Percentiles rank a stretch among this genome's conserved stretches.
These are phyloP conservation scores for Gossypium schwendimanii DNA, from an alignment of 441 rosid genomes.

Conservation along the genomic window DNA sequence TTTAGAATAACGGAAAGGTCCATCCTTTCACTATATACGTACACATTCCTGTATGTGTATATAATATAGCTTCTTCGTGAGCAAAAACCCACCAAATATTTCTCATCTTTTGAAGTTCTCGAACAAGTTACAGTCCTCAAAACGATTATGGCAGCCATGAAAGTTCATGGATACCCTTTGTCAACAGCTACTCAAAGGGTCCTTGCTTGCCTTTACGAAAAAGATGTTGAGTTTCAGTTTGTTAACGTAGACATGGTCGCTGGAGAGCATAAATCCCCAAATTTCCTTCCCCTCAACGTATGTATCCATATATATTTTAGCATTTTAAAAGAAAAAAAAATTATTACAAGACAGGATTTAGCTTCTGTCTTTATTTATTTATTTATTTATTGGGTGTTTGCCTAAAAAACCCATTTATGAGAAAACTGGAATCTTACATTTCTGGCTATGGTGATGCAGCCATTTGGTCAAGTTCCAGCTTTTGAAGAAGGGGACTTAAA, in stretches of 20 bases:
- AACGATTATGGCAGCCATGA: conserved; percentile 31
- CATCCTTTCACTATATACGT: background rate
- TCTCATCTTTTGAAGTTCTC: background rate
- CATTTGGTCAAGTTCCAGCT: conserved; percentile 65
- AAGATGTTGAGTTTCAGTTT: conserved; percentile 48
- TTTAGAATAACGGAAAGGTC: background rate
- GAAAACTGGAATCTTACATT: background rate
- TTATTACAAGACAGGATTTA: no score
- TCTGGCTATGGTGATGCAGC: conserved; percentile 33
- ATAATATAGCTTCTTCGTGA: no score
- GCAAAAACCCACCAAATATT: background rate
- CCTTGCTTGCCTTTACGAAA: conserved; percentile 48
- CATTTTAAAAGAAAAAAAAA: no score
- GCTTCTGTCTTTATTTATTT: no score
- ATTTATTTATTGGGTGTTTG: no score
- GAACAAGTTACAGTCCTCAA: background rate
- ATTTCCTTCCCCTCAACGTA: conserved; percentile 50
- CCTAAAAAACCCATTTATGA: background rate
- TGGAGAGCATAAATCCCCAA: conserved; percentile 53
- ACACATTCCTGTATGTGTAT: background rate
- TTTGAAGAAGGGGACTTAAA: conserved; percentile 51
- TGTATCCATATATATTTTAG: conserved; percentile 6
- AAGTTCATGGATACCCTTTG: conserved; percentile 38
- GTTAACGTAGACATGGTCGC: conserved; percentile 34
- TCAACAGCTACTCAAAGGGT: conserved; percentile 53